Base-by-base conservation (phyloP, 768 basidiomycete genomes). In the Hydnum rufescens region DNA sequence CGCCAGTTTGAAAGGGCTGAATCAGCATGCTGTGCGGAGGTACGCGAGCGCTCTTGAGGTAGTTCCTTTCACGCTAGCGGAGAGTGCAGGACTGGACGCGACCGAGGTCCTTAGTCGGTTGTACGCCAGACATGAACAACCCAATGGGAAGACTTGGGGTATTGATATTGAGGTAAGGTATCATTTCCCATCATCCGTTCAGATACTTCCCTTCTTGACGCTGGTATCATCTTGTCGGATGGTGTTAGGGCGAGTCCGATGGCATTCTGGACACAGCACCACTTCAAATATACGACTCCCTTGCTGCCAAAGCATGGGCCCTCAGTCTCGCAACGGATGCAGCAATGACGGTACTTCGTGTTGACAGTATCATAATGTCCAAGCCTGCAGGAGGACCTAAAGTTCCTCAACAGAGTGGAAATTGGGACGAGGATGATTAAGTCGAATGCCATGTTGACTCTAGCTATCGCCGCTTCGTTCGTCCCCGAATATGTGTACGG, bases 311-410 rank as follows among this genome's bases (percentile, higher is more conserved):
- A 64, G 69, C 78, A 3, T 93, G 89, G 88, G 88, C 87, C 1
- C 76, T 95, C 59, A 72, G 75, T 54, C 74, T 90, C n/a, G 90
- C 82, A 16, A 88, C 88, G 0, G 89, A 95, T 62, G 87, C 89
- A 18, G 89, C 90, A 1, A 74, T 84, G 36, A 80, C 86, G 0
- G 85, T 95, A 29, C 75, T 99, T 52, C 83, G 82, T 56, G 95
- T 99, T 4, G 95, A 99, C 67, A 88, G 85, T 61, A 96, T 97
- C 64, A 95, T 96, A 69, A 89, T 92, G 77, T 86, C 83, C 68
- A 88, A 87, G 62, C 82, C 83, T n/a, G 83, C 85, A 0, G 84
- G 85, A 29, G 84, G 85, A 48, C 85, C 84, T 47, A 88, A 86
- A 63, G 70, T 88, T 48, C 85, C 85, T 51, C 84, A 89, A 61